Conservation (phyloP, 345 rosid species). For the Acer negundo region DNA sequence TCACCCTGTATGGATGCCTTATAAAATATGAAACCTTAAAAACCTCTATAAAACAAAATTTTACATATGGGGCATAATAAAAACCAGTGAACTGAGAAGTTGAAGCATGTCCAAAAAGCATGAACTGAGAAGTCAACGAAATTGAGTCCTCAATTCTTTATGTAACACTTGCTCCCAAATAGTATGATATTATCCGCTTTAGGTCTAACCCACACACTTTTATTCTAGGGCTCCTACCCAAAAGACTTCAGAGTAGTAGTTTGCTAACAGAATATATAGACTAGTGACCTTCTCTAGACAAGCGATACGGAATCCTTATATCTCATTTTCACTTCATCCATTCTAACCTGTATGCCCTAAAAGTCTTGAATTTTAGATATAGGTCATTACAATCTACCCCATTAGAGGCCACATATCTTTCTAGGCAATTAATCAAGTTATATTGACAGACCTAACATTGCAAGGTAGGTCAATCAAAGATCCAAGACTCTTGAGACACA, state of each 20-base stretch:
- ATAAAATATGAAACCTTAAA: background rate
- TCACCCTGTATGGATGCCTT: constrained; percentile 6
- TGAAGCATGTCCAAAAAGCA: background rate
- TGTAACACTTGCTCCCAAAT: background rate
- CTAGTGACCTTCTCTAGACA: background rate
- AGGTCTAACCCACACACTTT: background rate
- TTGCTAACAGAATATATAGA: background rate
- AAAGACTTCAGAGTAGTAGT: background rate
- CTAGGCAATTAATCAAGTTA: too few species aligned
- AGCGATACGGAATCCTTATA: background rate
- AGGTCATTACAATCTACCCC: background rate
- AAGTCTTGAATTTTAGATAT: background rate
- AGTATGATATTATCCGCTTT: background rate
- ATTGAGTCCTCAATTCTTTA: background rate
- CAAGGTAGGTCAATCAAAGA: background rate
- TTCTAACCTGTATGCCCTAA: background rate
- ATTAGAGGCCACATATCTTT: too few species aligned
- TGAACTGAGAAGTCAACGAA: background rate
- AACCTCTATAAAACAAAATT: background rate
- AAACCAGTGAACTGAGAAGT: background rate
- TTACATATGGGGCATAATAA: background rate
- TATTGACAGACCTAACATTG: background rate
- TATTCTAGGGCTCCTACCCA: background rate
- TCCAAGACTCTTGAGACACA: background rate
- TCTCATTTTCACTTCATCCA: background rate